These are phyloP conservation scores for Saccharum spontaneum DNA, from an alignment of 176 grass and related monocot species.

Conservation along the genomic window DNA sequence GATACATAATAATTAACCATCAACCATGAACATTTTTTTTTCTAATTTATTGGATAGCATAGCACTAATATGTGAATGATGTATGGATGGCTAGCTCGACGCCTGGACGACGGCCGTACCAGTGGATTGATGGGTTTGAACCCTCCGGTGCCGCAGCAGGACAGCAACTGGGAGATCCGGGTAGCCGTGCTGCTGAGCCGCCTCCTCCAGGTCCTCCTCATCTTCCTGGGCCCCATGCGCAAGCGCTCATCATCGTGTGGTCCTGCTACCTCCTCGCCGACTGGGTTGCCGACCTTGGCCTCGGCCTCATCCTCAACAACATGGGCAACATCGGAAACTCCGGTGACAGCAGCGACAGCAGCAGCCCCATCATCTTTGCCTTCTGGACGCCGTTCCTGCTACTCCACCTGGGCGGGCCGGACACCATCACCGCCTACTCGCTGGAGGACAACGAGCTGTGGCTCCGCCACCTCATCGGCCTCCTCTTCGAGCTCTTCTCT, in stretches of 20 bases:
- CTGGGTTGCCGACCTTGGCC: constrained; percentile 43
- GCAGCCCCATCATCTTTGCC: neutral
- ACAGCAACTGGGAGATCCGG: constrained; percentile 41
- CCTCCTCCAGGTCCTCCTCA: constrained; percentile 31
- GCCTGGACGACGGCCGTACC: no score
- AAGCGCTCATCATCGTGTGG: constrained; percentile 39
- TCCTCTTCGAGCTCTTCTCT: constrained; percentile 26
- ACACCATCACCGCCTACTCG: constrained; percentile 52
- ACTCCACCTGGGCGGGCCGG: constrained; percentile 50
- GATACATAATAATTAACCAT: no score
- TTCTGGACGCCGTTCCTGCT: constrained; percentile 54
- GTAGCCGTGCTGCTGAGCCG: neutral
- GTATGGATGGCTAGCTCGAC: no score
- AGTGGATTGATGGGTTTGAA: neutral
- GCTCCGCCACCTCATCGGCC: constrained; percentile 5
- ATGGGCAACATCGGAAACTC: constrained; percentile 33
- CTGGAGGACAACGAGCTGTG: constrained; percentile 44
- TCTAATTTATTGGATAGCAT: no score
- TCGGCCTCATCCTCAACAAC: constrained; percentile 55
- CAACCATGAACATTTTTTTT: no score
- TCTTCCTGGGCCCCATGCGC: constrained; percentile 35
- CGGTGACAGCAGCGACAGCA: neutral
- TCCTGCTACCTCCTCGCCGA: constrained; percentile 47
- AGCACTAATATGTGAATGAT: no score
- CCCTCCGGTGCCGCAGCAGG: constrained; percentile 37